Base-by-base conservation (phyloP, 192 early-diverging fungal species). In the Coemansia sp. region DNA sequence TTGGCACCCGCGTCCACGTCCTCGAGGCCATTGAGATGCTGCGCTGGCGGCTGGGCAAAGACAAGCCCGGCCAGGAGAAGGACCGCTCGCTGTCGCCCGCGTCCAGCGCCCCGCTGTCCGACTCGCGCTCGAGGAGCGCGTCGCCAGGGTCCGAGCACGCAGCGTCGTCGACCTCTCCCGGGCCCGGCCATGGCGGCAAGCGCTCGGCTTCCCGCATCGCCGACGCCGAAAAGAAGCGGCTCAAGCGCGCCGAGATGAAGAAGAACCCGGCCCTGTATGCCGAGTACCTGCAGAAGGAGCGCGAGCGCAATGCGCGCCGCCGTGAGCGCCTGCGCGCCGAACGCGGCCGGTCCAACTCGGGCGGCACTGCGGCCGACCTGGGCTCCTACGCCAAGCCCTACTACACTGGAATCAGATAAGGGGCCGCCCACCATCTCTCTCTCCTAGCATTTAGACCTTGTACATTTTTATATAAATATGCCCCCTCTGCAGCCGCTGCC, bases 211-310 rank as follows among this genome's bases (percentile, higher is more conserved):
- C 80, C 65, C 80, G 80, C 66, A 49, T 82, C 27, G 80, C 80
- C 60, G 80, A 82, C 57, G 80, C 80, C 62, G 80, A 83, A 50
- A 83, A 83, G 76, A 83, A 83, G 75, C 80, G 80, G 62, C 72
- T 78, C 69, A 83, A 83, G 80, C 80, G 80, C 64, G 80, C 80
- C 49, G 80, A 74, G 62, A 75, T 83, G 65, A 83, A 83, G 72
- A 77, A 83, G 68, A 75, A 83, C 66, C 80, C 80, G 7, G 75
- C 62, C 20, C 69, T 78, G 24, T 83, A 83, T 66, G 75, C 80
- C 53, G 80, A 83, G 75, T 83, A 83, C 61, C 72, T 83, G 57
- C 80, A 83, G 70, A 78, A 78, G 69, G 80, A 83, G 76, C 75
- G 80, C 60, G 80, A 83, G 72, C 75, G 80, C 75, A 83, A 83